These are phyloP conservation scores for Incumbomyces lentus DNA, from an alignment of 2,329 filamentous ascomycete species.

Conservation along the genomic window DNA sequence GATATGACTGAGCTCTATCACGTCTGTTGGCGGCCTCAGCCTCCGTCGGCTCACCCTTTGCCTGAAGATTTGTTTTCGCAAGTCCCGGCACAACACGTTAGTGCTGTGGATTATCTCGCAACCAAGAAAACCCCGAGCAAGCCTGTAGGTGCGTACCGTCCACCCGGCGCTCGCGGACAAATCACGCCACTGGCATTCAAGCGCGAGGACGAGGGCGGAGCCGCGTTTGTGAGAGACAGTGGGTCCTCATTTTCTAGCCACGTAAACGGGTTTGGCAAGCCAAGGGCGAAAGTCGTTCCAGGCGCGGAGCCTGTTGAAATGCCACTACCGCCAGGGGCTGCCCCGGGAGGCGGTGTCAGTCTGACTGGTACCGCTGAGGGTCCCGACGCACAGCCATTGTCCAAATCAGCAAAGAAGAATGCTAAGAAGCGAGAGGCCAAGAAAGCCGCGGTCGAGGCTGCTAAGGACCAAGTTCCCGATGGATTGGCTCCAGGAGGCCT, in stretches of 20 bases:
- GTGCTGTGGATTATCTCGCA: conserved; percentile 69
- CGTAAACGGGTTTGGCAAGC: conserved; percentile 70
- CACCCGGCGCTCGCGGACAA: conserved; percentile 81
- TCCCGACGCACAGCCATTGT: conserved; percentile 57
- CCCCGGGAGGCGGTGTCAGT: conserved; percentile 55
- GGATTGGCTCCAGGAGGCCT: conserved; percentile 15
- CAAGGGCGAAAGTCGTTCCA: conserved; percentile 66
- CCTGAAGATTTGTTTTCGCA: conserved; percentile 59
- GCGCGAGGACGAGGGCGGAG: conserved; percentile 91
- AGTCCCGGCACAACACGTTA: conserved; percentile 68
- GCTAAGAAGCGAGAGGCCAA: conserved; percentile 97
- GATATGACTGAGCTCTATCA: conserved; percentile 93
- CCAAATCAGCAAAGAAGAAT: conserved; percentile 83
- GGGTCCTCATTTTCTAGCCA: conserved; percentile 51
- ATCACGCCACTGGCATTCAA: conserved; percentile 89
- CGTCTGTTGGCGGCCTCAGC: conserved; percentile 74
- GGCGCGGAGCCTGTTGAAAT: conserved; percentile 67
- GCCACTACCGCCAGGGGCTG: conserved; percentile 54
- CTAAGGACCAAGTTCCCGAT: conserved; percentile 35
- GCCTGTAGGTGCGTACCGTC: conserved; percentile 91
- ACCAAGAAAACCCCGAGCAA: conserved; percentile 92
- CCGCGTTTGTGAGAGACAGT: conserved; percentile 75
- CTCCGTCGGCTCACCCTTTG: conserved; percentile 48
- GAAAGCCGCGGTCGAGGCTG: conserved; percentile 73
- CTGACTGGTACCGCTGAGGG: conserved; percentile 54